Evolutionary conservation across 176 grass and related monocot genomes (phyloP), one percentile per base, ranked within the genome.

Genomic region (Zea luxurians): DNA sequence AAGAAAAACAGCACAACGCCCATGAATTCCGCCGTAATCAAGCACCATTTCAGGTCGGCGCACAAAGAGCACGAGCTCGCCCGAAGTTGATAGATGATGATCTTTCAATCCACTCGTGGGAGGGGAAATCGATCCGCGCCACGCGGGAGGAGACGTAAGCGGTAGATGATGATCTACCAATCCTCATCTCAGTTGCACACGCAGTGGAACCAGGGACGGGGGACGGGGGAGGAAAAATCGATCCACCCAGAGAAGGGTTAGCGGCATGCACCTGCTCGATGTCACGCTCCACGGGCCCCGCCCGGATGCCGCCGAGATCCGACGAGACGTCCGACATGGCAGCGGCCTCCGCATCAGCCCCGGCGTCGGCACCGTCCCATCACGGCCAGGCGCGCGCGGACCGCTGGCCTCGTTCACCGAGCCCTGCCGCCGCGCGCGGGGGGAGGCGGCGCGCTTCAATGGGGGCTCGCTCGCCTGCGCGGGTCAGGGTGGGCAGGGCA

Each of bases 281-380:
- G 90, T 98, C 96, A 77, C 96, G 88, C 96, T 98, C 96, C 20
- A 92, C 92, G 41, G 87, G 83, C 18, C 82, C 93, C 8, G 87
- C 70, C 85, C 77, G 55, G 72, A 67, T 65, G 58, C 92, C 84
- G 78, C 81, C 88, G 79, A 92, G 86, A 89, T 85, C 86, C 89
- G 89, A 90, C 61, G 89, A 87, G 13, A 86, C 81, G 71, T 87
- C 88, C 61, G 89, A 94, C 96, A 92, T 90, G 73, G 76, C 80
- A 70, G 76, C 80, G 82, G 80, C 35, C 82, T 52, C 67, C 76
- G 65, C 83, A 44, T 87, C 83, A 90, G 74, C 50, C 47, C 55
- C 82, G 72, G n/a, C 47, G 61, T 54, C 18, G 16, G 72, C 13
- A 40, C 43, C 68, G 20, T 61, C 57, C 66, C 78, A 71, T 84